Evolutionary conservation across 2,329 filamentous ascomycete species (phyloP), one percentile per base, ranked within the genome.

Genomic region (Chaetomium olivaceum): DNA sequence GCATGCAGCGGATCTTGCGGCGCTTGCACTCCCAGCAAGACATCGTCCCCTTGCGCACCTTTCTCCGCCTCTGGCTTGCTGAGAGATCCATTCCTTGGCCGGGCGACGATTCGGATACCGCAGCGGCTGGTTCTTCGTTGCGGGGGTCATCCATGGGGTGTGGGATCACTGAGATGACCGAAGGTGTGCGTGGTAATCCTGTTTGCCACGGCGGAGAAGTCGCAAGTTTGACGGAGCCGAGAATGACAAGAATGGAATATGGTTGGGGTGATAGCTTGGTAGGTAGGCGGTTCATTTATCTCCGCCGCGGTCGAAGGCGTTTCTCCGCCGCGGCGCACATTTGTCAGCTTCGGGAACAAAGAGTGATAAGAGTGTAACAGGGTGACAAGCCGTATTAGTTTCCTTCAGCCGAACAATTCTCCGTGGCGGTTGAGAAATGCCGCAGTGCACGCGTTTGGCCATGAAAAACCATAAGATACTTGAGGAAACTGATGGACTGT

Each of bases 21-120:
- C 82, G 79, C 73, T 84, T 84, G 77, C 85, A 87, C 69, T 86
- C 83, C 83, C 84, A 86, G 72, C 85, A 87, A 64, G 82, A 85
- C 31, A 75, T 78, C 0, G 85, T 87, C 21, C 85, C 85, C 61
- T 85, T 86, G 27, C 83, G 81, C 23, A 84, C 43, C 57, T 64
- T 75, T 69, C 77, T 80, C 8, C 60, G 57, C 39, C 39, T 43
- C 39, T n/a, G 39, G 39, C 39, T 43, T 43, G 39, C 39, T 43
- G 39, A 43, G 39, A n/a, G n/a, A 43, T 43, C 39, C 39, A 43
- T 43, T n/a, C 39, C 39, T 43, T 43, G 39, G 39, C 39, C 39
- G 39, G 39, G 39, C 39, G 39, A 43, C 16, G 39, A 43, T 43
- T 43, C 39, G 16, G 39, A 43, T 43, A 7, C 39, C 39, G 39